phyloP scores from a whole-genome alignment of 495 filamentous ascomycete species.

The Neurospora sp. region DNA sequence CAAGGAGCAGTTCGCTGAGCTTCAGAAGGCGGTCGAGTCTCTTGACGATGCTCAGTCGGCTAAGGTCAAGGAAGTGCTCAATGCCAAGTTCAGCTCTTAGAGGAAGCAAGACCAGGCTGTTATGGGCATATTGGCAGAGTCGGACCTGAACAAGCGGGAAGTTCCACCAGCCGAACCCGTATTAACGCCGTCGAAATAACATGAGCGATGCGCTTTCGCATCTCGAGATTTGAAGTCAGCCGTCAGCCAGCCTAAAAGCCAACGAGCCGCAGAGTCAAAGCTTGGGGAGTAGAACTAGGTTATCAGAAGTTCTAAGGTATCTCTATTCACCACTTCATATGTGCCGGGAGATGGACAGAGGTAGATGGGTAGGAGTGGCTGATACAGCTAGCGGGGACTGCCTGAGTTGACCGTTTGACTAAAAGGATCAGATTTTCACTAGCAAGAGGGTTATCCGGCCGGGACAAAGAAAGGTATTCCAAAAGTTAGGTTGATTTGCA shows the following conservation, averaged over 20 bases:
- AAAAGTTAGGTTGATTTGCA: background rate
- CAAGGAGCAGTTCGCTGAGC: slow-evolving; percentile 63
- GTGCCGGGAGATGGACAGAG: background rate
- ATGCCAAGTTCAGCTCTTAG: slow-evolving; percentile 45
- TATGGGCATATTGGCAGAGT: background rate
- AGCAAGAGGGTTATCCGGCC: background rate
- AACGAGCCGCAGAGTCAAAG: background rate
- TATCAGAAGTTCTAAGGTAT: background rate
- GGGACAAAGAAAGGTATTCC: background rate
- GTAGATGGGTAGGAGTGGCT: background rate
- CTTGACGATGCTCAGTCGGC: slow-evolving; percentile 44
- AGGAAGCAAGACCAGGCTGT: slow-evolving; percentile 17
- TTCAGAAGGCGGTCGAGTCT: slow-evolving; percentile 54
- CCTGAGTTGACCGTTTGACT: background rate
- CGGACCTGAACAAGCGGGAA: background rate
- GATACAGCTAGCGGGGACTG: background rate
- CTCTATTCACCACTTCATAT: background rate
- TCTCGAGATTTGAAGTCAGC: background rate
- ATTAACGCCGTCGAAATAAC: background rate
- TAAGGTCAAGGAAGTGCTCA: slow-evolving; percentile 55
- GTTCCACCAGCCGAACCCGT: background rate
- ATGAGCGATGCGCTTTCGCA: background rate
- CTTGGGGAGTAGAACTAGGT: background rate
- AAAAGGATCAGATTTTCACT: background rate
- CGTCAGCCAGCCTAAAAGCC: background rate